Base-by-base conservation (phyloP, 179 eudicot genomes). In the Silene coronaria region DNA sequence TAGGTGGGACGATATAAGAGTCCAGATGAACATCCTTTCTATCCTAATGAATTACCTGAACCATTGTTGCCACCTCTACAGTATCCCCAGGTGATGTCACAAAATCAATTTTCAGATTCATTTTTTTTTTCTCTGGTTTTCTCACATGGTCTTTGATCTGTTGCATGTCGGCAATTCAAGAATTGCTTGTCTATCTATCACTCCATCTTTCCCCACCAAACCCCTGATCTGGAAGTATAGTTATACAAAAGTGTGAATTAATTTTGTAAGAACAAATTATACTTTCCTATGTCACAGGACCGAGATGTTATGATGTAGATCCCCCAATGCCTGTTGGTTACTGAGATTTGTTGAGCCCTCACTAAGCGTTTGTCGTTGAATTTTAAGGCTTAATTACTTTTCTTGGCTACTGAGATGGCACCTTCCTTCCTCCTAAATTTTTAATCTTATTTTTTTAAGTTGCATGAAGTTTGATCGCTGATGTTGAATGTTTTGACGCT, bases 11-110 rank as follows among this genome's bases (percentile, higher is more conserved):
- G 99, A 78, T 95, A 89, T 77, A 79, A 79, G 80, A 87, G 97
- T 82, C 99, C 97, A 0, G 97, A 95, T 79, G 99, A 95, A 76
- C 99, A 95, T 83, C 96, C 97, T 61, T 95, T 95, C 87, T 95
- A 89, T 77, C 93, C 93, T 1, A 82, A 82, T 58, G 91, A 83
- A 63, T 83, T 92, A 70, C 97, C 93, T 12, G 85, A 88, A 30
- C 85, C 96, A 12, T 34, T 91, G 81, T 81, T 92, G 82, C 99
- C 97, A 34, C 97, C 95, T 77, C 63, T 95, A 42, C 80, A 87
- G 22, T 95, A 95, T 74, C 99, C 99, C 19, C 89, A 82, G 91
- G 99, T 92, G 55, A 70, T 55, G 11, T 12, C n/a, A 42, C 46
- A 19, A 65, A 45, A 51, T 76, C 59, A 68, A 76, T 19, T 73